These are phyloP conservation scores for Starmera amethionina DNA, from an alignment of 805 yeast species.

Conservation along the genomic window DNA sequence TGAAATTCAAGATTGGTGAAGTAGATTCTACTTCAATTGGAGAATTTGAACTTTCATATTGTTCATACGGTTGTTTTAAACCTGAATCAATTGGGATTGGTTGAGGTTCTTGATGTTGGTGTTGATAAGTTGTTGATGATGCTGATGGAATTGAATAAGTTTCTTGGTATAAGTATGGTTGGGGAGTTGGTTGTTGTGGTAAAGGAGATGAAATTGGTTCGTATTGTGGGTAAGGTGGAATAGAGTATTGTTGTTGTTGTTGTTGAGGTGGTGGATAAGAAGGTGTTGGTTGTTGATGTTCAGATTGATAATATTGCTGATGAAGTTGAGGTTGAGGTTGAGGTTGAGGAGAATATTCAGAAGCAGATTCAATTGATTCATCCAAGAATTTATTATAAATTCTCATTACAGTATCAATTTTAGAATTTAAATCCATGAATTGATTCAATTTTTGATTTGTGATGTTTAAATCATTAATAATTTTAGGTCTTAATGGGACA, in stretches of 20 bases:
- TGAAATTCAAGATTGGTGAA: slow-evolving; percentile 15
- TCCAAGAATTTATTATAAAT: slow-evolving; percentile 74
- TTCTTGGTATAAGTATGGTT: neutral
- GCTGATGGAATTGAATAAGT: neutral
- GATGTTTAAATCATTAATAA: slow-evolving; percentile 48
- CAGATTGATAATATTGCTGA: neutral
- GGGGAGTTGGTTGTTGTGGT: slow-evolving; percentile 4
- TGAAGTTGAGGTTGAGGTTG: neutral
- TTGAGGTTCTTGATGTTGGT: slow-evolving; percentile 4
- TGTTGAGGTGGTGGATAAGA: neutral
- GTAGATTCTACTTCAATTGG: slow-evolving; percentile 5
- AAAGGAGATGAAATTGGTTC: neutral
- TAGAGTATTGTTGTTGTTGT: slow-evolving; percentile 2
- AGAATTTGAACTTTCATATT: slow-evolving; percentile 3
- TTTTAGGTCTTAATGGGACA: slow-evolving; percentile 54
- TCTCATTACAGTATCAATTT: slow-evolving; percentile 64
- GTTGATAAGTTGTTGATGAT: slow-evolving; percentile 3
- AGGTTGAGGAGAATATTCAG: slow-evolving; percentile 1
- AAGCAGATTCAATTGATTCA: slow-evolving; percentile 32
- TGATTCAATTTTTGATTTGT: slow-evolving; percentile 54
- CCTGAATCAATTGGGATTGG: neutral
- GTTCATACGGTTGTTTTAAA: neutral
- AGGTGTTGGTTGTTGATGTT: slow-evolving; percentile 8
- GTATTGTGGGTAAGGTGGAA: neutral
- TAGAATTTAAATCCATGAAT: slow-evolving; percentile 64